Conservation (phyloP, 345 rosid species). For the Murraya koenigii region DNA sequence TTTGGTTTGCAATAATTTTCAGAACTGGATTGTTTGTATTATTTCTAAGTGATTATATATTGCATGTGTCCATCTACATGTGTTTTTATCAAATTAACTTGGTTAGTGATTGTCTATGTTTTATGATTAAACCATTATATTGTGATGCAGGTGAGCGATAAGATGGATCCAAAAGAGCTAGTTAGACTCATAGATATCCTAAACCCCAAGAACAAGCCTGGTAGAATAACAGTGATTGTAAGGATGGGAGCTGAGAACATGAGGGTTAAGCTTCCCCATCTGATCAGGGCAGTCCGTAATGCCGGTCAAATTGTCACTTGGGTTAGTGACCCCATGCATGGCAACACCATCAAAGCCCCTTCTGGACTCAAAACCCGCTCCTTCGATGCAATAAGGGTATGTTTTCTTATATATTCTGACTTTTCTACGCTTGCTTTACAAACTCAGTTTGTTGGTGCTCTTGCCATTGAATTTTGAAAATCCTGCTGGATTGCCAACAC, state of each 20-base stretch:
- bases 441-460: neutral
- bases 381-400: constrained; percentile 40
- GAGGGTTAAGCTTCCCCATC: constrained; percentile 37
- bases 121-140: neutral
- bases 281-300: constrained; percentile 34
- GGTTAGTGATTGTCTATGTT: neutral
- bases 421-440: neutral
- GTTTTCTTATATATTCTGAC: neutral
- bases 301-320: constrained; percentile 39
- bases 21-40: neutral
- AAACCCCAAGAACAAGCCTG: constrained; percentile 38
- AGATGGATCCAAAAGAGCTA: constrained; percentile 43
- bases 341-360: constrained; percentile 44
- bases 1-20: neutral
- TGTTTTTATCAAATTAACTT: neutral
- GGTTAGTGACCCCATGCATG: constrained; percentile 45
- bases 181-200: constrained; percentile 36
- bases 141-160: constrained; percentile 31
- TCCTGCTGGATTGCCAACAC: neutral
- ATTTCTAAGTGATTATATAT: neutral
- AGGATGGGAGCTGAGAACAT: constrained; percentile 44
- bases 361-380: constrained; percentile 44
- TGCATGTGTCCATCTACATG: neutral
- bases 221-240: constrained; percentile 37
- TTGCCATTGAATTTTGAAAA: neutral